Base-by-base conservation (phyloP, 1,284 basidiomycete species). In the Boletus holoroseus region DNA sequence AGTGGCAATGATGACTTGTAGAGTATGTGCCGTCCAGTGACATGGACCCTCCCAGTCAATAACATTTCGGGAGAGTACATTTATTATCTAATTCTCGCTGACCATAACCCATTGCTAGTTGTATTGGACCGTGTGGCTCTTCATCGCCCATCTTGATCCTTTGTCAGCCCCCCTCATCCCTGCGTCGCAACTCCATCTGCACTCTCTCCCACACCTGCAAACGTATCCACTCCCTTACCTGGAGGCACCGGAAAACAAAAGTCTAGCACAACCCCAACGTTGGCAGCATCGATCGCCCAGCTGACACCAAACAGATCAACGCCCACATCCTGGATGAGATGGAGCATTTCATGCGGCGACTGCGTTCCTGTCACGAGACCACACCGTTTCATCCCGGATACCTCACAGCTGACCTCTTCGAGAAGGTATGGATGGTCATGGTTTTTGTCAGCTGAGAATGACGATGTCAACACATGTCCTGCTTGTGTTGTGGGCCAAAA, bases 301-400 rank as follows among this genome's bases (percentile, higher is more conserved):
- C 73, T 72, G 0, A 78, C 76, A 58, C 90, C 88, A 54, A 91
- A 84, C 0, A 91, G 57, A 61, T 92, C 90, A 12, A 88, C 63
- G 0, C 90, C 89, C 4, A 83, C 73, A 40, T 79, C 73, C 2
- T 70, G 68, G 26, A 91, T 74, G 22, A 90, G 75, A 7, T 67
- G 68, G 2, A 92, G 77, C 22, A 89, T 78, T 49, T 88, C 84
- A 54, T 91, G 89, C 2, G 90, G 90, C 0, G 83, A 83, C 0
- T 60, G 60, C 0, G 75, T 64, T 0, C 78, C 79, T 37, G 82
- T 80, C 31, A 77, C 74, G 11, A 89, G 60, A 94, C 91, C 15
- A 96, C 93, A 0, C 93, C 94, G 9, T 97, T 93, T 83, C 88
- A 91, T 68, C 90, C 90, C 42, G 92, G 85, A 57, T 95, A 96